These are phyloP conservation scores for Ustilago trichophora DNA, from an alignment of 1,284 basidiomycete species.

Conservation along the genomic window DNA sequence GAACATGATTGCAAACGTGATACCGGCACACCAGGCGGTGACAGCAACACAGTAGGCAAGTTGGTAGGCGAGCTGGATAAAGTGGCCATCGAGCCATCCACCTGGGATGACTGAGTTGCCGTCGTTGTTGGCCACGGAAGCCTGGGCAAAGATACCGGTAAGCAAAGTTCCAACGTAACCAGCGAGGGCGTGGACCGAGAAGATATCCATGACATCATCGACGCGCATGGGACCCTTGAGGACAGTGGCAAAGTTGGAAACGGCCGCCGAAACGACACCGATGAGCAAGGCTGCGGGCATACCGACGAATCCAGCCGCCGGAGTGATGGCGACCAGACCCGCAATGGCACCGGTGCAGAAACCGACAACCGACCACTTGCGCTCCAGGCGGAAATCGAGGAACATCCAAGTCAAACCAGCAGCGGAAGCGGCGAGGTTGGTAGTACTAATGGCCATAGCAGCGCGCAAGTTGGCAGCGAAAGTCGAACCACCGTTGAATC, in stretches of 20 bases:
- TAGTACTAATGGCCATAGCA: conserved; percentile 85
- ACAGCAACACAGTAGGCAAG: conserved; percentile 79
- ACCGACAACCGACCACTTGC: conserved; percentile 75
- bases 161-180: conserved; percentile 62
- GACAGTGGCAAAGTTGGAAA: conserved; percentile 88
- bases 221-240: conserved; percentile 73
- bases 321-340: conserved; percentile 68
- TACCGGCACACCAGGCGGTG: conserved; percentile 71
- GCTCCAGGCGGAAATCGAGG: conserved; percentile 83
- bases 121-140: conserved; percentile 80
- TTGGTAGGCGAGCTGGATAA: conserved; percentile 82
- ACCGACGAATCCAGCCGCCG: conserved; percentile 70
- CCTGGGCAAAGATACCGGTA: conserved; percentile 76
- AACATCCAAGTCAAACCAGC: conserved; percentile 88
- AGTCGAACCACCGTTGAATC: conserved; percentile 86
- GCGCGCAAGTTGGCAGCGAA: conserved; percentile 91
- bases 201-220: conserved; percentile 77
- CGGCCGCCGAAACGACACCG: conserved; percentile 77
- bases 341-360: conserved; percentile 67
- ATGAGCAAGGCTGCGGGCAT: conserved; percentile 77
- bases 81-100: conserved; percentile 77
- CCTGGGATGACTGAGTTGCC: conserved; percentile 71
- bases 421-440: conserved; percentile 76
- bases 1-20: conserved; percentile 72
- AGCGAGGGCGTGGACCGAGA: conserved; percentile 59